Conservation (phyloP, 306 rosid genomes). For the Ochetophila trinervis region DNA sequence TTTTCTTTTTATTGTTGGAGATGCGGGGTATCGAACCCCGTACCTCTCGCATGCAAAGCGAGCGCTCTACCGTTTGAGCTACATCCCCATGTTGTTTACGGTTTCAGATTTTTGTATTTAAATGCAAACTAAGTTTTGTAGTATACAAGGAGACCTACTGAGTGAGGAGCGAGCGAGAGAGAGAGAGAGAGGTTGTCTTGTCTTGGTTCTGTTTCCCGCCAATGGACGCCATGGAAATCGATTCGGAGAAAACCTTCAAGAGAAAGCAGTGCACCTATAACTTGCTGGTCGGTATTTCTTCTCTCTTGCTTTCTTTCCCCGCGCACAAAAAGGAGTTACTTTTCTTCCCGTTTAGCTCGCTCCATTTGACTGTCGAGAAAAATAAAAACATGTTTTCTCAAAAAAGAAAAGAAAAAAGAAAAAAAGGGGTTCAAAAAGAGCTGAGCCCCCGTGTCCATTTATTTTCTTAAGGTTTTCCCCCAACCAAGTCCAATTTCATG, state of each 20-base stretch:
- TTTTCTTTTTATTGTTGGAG: no score
- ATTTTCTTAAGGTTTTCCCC: background rate
- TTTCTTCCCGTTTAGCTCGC: background rate
- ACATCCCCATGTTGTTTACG: no score
- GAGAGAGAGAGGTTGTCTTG: no score
- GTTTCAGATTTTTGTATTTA: no score
- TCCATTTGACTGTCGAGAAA: slow-evolving; percentile 23
- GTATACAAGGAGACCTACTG: no score
- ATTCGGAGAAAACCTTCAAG: slow-evolving; percentile 38
- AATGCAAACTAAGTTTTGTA: no score
- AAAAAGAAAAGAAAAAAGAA: background rate
- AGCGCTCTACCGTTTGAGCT: no score
- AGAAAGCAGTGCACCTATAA: slow-evolving; percentile 53
- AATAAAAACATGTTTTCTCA: background rate
- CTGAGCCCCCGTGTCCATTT: background rate
- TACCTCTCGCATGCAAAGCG: no score
- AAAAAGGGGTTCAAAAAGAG: background rate
- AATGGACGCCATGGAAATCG: slow-evolving; percentile 56
- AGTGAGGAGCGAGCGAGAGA: no score
- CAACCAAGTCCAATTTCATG: background rate
- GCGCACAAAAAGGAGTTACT: background rate
- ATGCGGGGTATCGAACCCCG: no score
- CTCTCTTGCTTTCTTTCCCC: slow-evolving; percentile 4
- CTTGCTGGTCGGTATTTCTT: slow-evolving; percentile 35
- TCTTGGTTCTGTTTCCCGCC: slow-evolving; percentile 46